phyloP scores from a whole-genome alignment of 192 early-diverging fungal species.

The Coemansia sp. region DNA sequence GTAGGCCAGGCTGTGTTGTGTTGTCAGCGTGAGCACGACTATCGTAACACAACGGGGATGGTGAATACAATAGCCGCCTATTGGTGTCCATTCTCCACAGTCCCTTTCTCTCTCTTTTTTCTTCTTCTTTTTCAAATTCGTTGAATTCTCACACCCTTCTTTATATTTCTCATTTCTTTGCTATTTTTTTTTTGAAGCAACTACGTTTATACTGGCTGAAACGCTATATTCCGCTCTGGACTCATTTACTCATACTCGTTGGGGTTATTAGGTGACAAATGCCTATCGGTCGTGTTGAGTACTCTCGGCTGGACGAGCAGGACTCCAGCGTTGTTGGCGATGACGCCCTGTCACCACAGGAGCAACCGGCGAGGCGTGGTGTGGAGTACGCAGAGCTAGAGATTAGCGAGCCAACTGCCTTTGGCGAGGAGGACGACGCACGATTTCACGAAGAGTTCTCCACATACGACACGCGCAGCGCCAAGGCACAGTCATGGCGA shows the following conservation, averaged over 20 bases:
- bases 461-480: conserved; percentile 31
- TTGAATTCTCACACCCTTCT: neutral
- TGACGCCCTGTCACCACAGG: neutral
- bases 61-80: too few relatives aligned
- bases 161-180: too few relatives aligned
- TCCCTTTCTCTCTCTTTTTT: too few relatives aligned
- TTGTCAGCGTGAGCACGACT: neutral
- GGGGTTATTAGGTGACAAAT: neutral
- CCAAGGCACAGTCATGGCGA: conserved; percentile 33
- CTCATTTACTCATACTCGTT: neutral
- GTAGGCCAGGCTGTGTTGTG: too few relatives aligned
- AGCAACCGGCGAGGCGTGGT: conserved; percentile 6
- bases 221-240: neutral
- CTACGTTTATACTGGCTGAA: neutral
- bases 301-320: conserved; percentile 10
- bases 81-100: too few relatives aligned
- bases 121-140: neutral
- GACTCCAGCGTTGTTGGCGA: neutral
- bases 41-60: neutral
- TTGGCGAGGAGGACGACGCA: conserved; percentile 48
- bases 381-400: conserved; percentile 42
- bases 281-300: neutral
- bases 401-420: conserved; percentile 21
- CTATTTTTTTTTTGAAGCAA: neutral
- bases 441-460: conserved; percentile 49